Evolutionary conservation across 2,329 filamentous ascomycete species (phyloP).

Genomic region (Penicillium sp.): DNA sequence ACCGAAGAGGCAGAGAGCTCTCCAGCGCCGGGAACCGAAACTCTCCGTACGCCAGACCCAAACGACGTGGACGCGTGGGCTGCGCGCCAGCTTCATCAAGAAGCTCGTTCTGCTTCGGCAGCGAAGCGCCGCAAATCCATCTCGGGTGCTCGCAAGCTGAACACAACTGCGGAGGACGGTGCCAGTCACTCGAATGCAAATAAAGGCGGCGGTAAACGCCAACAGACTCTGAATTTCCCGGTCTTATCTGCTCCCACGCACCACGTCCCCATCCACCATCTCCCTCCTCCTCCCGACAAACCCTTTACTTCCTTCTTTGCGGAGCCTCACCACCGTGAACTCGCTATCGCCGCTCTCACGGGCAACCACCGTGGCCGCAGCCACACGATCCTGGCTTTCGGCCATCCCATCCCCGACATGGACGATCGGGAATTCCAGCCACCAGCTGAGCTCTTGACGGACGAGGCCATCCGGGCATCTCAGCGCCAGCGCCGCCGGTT

Average conservation of each 20-base stretch:
- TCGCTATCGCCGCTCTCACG: constrained; percentile 59
- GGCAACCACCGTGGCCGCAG: constrained; percentile 63
- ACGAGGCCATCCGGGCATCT: constrained; percentile 43
- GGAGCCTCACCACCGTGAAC: constrained; percentile 74
- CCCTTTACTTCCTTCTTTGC: constrained; percentile 85
- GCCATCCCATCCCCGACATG: constrained; percentile 72
- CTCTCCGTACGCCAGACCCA: constrained; percentile 52
- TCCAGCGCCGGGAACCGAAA: constrained; percentile 38
- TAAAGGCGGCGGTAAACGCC: constrained; percentile 30
- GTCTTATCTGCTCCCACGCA: constrained; percentile 16
- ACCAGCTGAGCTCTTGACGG: constrained; percentile 58
- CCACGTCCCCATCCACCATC: constrained; percentile 16
- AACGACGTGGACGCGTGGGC: constrained; percentile 69
- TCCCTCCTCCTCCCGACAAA: constrained; percentile 41
- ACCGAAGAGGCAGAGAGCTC: constrained; percentile 46
- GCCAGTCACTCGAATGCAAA: constrained; percentile 2
- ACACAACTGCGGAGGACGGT: constrained; percentile 3
- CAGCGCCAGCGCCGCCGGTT: constrained; percentile 39
- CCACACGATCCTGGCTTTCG: constrained; percentile 66
- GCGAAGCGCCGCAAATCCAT: constrained; percentile 35
- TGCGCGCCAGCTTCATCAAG: constrained; percentile 71
- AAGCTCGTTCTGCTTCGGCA: constrained; percentile 59
- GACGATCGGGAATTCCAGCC: constrained; percentile 69
- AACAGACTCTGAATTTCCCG: constrained; percentile 12
- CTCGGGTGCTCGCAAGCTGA: constrained; percentile 16